A percentile compares a stretch with the other conserved stretches of the same genome.
Conservation (phyloP, 192 early-diverging fungal species). For the Coemansia furcata region DNA sequence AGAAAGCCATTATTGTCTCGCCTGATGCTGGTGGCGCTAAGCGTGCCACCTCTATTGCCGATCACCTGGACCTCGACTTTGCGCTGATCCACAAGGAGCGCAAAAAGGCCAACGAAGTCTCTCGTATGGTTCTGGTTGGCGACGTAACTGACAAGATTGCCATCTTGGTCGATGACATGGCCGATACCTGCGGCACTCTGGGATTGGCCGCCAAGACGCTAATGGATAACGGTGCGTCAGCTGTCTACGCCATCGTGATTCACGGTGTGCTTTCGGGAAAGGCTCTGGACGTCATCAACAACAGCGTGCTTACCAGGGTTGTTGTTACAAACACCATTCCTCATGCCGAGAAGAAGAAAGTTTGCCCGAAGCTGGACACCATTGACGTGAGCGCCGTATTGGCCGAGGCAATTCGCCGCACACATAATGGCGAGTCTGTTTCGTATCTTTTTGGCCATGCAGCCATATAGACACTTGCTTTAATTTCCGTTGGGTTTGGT, state of each 20-base stretch:
- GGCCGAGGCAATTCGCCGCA: slow-evolving; percentile 73
- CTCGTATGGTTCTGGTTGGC: slow-evolving; percentile 93
- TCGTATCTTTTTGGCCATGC: slow-evolving; percentile 60
- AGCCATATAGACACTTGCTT: slow-evolving; percentile 17
- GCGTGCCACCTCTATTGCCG: slow-evolving; percentile 89
- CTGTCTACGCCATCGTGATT: slow-evolving; percentile 95
- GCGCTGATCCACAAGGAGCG: slow-evolving; percentile 98
- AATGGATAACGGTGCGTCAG: slow-evolving; percentile 83
- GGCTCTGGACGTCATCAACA: slow-evolving; percentile 85
- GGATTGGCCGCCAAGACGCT: slow-evolving; percentile 84
- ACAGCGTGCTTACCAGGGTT: slow-evolving; percentile 68
- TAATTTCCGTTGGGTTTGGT: background rate
- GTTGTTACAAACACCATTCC: slow-evolving; percentile 85
- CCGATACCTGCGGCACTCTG: slow-evolving; percentile 93
- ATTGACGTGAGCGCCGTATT: slow-evolving; percentile 80
- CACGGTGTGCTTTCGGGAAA: slow-evolving; percentile 93
- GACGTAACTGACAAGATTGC: slow-evolving; percentile 88
- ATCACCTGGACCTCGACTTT: slow-evolving; percentile 92
- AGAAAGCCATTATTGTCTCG: slow-evolving; percentile 92
- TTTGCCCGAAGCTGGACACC: slow-evolving; percentile 76
- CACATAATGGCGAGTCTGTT: slow-evolving; percentile 69
- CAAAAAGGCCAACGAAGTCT: slow-evolving; percentile 84
- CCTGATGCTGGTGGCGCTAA: slow-evolving; percentile 98
- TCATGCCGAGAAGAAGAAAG: slow-evolving; percentile 73
- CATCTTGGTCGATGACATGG: slow-evolving; percentile 97